Conservation (phyloP, 164 flowering plant species). For the Macadamia tetraphylla region DNA sequence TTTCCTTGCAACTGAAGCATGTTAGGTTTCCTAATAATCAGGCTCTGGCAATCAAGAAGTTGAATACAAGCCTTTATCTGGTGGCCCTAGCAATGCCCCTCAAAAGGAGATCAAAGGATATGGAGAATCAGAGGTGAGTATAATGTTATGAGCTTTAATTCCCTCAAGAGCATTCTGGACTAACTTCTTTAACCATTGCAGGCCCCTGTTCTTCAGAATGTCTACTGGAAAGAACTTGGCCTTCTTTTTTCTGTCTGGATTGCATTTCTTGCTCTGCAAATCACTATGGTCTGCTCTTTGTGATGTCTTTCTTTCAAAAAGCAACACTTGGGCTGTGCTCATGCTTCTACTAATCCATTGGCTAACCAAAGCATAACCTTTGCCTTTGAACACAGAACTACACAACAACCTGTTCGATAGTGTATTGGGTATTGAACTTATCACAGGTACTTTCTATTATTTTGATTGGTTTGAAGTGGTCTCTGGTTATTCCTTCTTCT, state of each 20-base stretch:
- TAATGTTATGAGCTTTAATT: neutral
- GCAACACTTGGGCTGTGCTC: neutral
- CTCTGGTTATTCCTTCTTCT: neutral
- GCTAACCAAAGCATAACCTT: slow-evolving; percentile 12
- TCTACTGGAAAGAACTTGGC: slow-evolving; percentile 88
- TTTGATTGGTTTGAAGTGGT: neutral
- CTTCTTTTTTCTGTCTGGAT: slow-evolving; percentile 88
- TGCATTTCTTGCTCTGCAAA: slow-evolving; percentile 74
- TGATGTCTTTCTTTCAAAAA: neutral
- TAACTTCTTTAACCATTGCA: slow-evolving; percentile 25
- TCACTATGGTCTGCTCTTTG: slow-evolving; percentile 55
- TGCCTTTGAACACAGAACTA: slow-evolving; percentile 45
- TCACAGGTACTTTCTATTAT: slow-evolving; percentile 51
- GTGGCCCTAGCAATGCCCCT: slow-evolving; percentile 44
- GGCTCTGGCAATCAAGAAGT: slow-evolving; percentile 41
- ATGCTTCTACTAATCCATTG: neutral
- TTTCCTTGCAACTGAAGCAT: neutral
- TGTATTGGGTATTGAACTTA: slow-evolving; percentile 82
- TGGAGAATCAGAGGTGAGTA: slow-evolving; percentile 41
- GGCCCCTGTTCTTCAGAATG: slow-evolving; percentile 70
- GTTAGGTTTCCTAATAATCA: slow-evolving; percentile 8
- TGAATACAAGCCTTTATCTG: slow-evolving; percentile 73
- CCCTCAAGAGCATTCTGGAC: neutral
- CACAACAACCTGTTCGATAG: slow-evolving; percentile 55
- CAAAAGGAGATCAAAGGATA: slow-evolving; percentile 21